Conservation (phyloP, 2,329 filamentous ascomycete species). For the Calonectria pauciramosa region DNA sequence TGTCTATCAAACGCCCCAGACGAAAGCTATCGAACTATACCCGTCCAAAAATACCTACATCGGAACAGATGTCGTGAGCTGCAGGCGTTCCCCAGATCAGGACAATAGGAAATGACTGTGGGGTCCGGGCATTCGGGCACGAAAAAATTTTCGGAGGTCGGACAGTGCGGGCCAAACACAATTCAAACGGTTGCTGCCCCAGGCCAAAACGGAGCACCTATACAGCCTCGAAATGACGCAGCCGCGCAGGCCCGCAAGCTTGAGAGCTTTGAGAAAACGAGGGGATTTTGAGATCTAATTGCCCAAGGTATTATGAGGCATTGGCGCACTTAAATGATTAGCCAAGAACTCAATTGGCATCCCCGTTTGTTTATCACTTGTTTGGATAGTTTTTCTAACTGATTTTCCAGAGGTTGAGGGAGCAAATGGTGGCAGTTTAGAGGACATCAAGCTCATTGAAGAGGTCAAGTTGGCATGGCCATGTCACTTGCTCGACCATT, state of each 20-base stretch:
- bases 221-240: constrained; percentile 35
- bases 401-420: constrained; percentile 6
- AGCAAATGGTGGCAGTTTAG: not conserved
- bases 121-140: constrained; percentile 33
- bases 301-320: not conserved
- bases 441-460: constrained; percentile 26
- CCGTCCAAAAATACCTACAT: not conserved
- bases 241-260: constrained; percentile 22
- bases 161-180: constrained; percentile 35
- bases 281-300: not conserved
- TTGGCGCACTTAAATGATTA: not conserved
- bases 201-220: not conserved
- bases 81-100: constrained; percentile 21
- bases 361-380: constrained; percentile 4
- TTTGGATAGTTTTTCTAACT: not conserved
- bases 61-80: not conserved
- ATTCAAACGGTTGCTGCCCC: constrained; percentile 9
- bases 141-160: constrained; percentile 38
- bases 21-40: not conserved
- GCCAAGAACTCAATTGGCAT: not conserved
- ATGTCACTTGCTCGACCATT: constrained; percentile 20
- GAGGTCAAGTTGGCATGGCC: constrained; percentile 35
- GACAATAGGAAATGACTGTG: constrained; percentile 37
- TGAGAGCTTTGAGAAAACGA: constrained; percentile 8
- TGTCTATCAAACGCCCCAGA: not conserved